phyloP scores from a whole-genome alignment of 108 stramenopile species.

The Epithemia pelagica region DNA sequence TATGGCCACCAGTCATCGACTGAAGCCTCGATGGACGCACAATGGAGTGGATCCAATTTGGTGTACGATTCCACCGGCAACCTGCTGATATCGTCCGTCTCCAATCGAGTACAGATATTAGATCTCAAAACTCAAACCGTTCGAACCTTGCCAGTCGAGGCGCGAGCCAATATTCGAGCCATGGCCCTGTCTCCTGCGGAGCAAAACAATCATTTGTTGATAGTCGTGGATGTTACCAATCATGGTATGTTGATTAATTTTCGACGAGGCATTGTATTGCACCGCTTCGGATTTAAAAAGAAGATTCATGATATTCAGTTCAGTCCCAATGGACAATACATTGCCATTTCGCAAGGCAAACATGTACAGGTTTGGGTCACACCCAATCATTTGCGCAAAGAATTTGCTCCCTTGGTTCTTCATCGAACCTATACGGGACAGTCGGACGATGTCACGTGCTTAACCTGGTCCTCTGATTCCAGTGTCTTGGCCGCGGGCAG shows the following conservation, averaged over 20 bases:
- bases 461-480: constrained; percentile 90
- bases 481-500: constrained; percentile 76
- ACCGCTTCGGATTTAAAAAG: constrained; percentile 89
- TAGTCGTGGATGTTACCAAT: constrained; percentile 76
- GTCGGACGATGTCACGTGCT: constrained; percentile 67
- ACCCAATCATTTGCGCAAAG: constrained; percentile 66
- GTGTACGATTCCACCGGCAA: constrained; percentile 91
- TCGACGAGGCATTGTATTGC: constrained; percentile 82
- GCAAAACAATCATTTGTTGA: constrained; percentile 44
- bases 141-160: constrained; percentile 85
- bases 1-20: constrained; percentile 74
- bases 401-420: constrained; percentile 90
- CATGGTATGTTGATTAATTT: constrained; percentile 77
- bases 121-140: constrained; percentile 86
- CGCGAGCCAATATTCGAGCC: constrained; percentile 81
- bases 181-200: constrained; percentile 85
- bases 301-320: constrained; percentile 78
- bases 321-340: constrained; percentile 77
- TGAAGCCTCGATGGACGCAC: constrained; percentile 24
- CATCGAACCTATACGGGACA: constrained; percentile 88
- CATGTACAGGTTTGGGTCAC: constrained; percentile 93
- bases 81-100: constrained; percentile 80
- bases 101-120: constrained; percentile 88
- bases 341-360: constrained; percentile 90
- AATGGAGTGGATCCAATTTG: constrained; percentile 74